phyloP scores from a whole-genome alignment of 1,139 yeast species.

The Sugiyamaella grinbergsii region DNA sequence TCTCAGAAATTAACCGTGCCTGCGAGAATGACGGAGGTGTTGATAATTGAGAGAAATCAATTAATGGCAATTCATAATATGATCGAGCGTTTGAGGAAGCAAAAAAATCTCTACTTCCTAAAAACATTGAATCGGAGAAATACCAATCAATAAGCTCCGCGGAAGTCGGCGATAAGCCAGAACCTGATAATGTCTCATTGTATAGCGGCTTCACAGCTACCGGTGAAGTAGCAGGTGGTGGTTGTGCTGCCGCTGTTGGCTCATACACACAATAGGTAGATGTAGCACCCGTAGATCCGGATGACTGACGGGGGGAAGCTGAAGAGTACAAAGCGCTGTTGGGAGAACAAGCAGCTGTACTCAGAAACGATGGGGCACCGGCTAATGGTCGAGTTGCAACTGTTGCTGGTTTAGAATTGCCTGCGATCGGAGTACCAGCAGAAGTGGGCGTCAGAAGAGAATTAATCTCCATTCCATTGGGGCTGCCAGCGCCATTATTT shows the following conservation, averaged over 20 bases:
- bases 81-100: slow-evolving; percentile 13
- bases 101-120: slow-evolving; percentile 15
- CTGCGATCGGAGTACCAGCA: background rate
- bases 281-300: slow-evolving; percentile 3
- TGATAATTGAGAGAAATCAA: slow-evolving; percentile 17
- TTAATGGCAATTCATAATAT: slow-evolving; percentile 9
- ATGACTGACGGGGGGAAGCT: slow-evolving; percentile 3
- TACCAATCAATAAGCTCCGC: slow-evolving; percentile 17
- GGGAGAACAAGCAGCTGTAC: slow-evolving; percentile 4
- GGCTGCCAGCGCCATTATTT: background rate
- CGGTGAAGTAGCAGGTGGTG: background rate
- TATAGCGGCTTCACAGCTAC: background rate
- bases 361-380: background rate
- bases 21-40: slow-evolving; percentile 16
- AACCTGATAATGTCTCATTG: slow-evolving; percentile 2
- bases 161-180: slow-evolving; percentile 14
- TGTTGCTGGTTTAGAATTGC: background rate
- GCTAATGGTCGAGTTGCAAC: background rate
- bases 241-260: background rate
- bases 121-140: slow-evolving; percentile 17
- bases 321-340: background rate
- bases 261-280: slow-evolving; percentile 5
- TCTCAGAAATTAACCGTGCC: slow-evolving; percentile 11
- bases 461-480: slow-evolving; percentile 16
- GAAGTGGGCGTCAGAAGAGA: slow-evolving; percentile 1